Base-by-base conservation (phyloP, 1,139 yeast genomes). In the Geotrichum australiense region DNA sequence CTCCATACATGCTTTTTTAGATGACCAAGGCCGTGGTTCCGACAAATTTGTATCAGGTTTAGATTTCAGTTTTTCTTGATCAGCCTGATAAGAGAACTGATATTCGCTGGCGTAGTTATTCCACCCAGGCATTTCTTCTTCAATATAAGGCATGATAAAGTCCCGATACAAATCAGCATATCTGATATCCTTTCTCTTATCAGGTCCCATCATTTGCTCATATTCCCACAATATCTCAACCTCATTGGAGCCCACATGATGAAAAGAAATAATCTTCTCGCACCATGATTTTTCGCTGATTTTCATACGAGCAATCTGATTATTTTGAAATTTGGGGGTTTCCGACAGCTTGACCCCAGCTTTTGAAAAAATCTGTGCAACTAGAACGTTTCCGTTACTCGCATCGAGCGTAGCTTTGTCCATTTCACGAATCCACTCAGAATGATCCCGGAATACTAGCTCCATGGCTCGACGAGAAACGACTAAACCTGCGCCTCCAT, bases 401-500 rank as follows among this genome's bases (percentile, higher is more conserved):
- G 50, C 55, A 8, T 48, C 35, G 19, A 52, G 47, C 2, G 64
- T 54, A 15, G 46, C 43, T 16, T 51, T 41, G 29, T 61, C 63
- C 35, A 55, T 56, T 38, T 49, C 41, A 3, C 20, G 12, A 8
- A 53, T 51, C 35, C 54, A 49, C 26, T 59, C 58, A 11, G 58
- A 55, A 30, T 53, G 53, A n/a, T 28, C 35, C 1, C 42, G 45
- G 18, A 46, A n/a, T 5, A 41, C 16, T 23, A 48, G 48, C 28
- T 53, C 49, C 61, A 63, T 53, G 2, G 63, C 59, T 7, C 52
- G 61, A 1, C 54, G 51, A 3, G 67, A 62, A 6, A 64, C 43
- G 5, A 63, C 60, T 2, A 63, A 62, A 3, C 63, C 68, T 6
- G 62, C 53, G 11, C 68, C 68, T 3, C 68, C 68, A 41, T 63